Percentiles rank a stretch among this genome's conserved stretches.
Evolutionary conservation across 176 grass and related monocot genomes (phyloP).

Genomic region (Zoysia japonica): DNA sequence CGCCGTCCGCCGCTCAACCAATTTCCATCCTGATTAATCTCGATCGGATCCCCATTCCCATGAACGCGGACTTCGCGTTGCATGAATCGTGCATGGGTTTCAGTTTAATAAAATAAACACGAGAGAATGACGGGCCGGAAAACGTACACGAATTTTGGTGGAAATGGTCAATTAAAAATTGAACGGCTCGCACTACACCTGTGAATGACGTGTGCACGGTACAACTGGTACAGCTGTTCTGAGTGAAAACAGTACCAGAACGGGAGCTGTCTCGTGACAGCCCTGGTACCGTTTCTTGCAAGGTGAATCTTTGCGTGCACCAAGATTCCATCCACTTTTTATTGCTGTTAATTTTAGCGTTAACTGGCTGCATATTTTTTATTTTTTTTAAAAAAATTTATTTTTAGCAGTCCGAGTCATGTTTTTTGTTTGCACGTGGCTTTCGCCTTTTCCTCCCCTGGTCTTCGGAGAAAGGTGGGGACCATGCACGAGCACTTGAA

Average conservation of each 20-base stretch:
- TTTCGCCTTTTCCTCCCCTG: conserved; percentile 6
- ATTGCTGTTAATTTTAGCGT: not conserved
- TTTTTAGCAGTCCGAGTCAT: not conserved
- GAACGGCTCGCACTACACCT: not conserved
- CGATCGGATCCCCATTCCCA: too few species aligned
- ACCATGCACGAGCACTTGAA: not conserved
- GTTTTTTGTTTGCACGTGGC: conserved; percentile 25
- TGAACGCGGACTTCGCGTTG: not conserved
- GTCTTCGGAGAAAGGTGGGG: conserved; percentile 34
- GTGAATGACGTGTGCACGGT: conserved; percentile 7
- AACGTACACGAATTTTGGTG: not conserved
- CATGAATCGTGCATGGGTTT: conserved; percentile 27
- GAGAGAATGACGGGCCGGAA: not conserved
- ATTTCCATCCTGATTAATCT: conserved; percentile 1
- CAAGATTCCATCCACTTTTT: conserved; percentile 7
- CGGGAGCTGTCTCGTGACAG: not conserved
- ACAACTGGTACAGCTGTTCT: not conserved
- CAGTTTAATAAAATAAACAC: not conserved
- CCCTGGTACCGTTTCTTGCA: conserved; percentile 1
- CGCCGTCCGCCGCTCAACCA: not conserved
- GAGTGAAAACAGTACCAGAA: not conserved
- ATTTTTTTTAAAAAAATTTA: not conserved
- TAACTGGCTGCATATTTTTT: not conserved
- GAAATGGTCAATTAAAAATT: not conserved
- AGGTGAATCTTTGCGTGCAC: conserved; percentile 21